phyloP scores from a whole-genome alignment of 2,329 filamentous ascomycete genomes.

The Aaosphaeria arxii region DNA sequence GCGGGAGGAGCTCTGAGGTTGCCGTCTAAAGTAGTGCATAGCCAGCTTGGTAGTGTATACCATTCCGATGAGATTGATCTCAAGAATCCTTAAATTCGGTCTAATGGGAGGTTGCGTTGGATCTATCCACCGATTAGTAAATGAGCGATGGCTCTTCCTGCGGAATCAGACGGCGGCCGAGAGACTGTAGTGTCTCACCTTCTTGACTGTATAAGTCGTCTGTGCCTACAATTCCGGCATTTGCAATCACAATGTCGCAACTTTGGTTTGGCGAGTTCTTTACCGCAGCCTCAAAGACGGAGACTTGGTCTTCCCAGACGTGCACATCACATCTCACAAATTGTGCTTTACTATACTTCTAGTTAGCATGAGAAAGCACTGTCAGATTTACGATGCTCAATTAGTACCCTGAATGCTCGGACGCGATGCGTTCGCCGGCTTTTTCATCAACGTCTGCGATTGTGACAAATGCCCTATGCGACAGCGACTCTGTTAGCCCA shows the following conservation, averaged over 20 bases:
- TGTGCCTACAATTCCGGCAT: background rate
- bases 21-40: background rate
- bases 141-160: background rate
- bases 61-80: background rate
- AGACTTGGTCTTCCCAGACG: background rate
- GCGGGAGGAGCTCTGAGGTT: background rate
- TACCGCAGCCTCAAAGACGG: background rate
- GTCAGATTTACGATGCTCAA: too few relatives aligned
- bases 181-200: background rate
- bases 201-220: background rate
- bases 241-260: background rate
- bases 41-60: background rate
- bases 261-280: background rate
- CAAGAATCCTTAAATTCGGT: background rate
- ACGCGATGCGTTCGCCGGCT: background rate
- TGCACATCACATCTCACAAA: background rate
- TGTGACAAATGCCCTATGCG: background rate
- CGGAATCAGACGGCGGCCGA: background rate
- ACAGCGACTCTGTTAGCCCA: too few relatives aligned
- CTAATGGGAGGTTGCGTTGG: background rate
- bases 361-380: too few relatives aligned
- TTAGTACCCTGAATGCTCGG: background rate
- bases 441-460: background rate
- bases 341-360: background rate
- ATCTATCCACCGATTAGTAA: background rate